Conservation (phyloP, 768 basidiomycete species). For the Psilocybe azurescens region DNA sequence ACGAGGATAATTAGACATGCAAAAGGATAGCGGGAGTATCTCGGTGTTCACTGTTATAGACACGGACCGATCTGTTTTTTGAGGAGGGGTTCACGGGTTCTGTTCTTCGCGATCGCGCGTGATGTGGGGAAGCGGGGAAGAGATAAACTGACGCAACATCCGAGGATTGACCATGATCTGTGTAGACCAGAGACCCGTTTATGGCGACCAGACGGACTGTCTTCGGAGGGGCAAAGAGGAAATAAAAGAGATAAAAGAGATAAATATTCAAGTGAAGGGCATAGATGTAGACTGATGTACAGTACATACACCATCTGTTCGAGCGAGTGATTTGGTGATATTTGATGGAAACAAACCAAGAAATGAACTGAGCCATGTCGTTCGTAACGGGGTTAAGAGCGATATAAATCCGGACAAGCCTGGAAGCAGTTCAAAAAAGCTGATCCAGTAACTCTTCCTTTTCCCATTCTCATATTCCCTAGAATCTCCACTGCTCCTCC, state of each 20-base stretch:
- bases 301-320: no score
- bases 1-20: conserved; percentile 8
- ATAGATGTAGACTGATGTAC: no score
- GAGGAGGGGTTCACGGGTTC: conserved; percentile 10
- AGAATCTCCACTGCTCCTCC: conserved; percentile 26
- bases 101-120: conserved; percentile 14
- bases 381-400: conserved; percentile 26
- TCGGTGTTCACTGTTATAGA: conserved; percentile 22
- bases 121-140: conserved; percentile 16
- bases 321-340: neutral
- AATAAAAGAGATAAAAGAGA: no score
- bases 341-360: conserved; percentile 11
- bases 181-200: conserved; percentile 21
- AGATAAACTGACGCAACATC: conserved; percentile 22
- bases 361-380: conserved; percentile 20
- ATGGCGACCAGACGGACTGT: conserved; percentile 16
- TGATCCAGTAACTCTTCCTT: neutral
- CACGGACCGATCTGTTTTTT: conserved; percentile 18
- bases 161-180: conserved; percentile 31
- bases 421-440: conserved; percentile 25
- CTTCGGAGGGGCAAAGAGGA: conserved; percentile 21
- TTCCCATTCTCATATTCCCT: neutral
- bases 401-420: conserved; percentile 36
- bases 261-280: neutral
- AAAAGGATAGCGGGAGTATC: conserved; percentile 18